phyloP scores from a whole-genome alignment of 345 rosid species.

The Conringia planisiliqua region DNA sequence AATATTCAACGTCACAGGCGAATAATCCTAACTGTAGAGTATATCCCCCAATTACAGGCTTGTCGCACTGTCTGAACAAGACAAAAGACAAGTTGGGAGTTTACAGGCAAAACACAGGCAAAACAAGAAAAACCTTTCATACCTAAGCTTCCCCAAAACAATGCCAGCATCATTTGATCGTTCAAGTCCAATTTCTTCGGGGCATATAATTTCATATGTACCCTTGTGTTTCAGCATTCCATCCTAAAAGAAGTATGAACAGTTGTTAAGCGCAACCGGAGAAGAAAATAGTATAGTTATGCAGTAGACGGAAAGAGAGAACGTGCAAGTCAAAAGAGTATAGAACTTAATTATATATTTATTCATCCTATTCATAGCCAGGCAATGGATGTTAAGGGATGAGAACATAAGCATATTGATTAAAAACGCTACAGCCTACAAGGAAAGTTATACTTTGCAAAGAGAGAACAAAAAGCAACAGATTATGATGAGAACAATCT shows the following conservation, averaged over 20 bases:
- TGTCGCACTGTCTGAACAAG: constrained; percentile 12
- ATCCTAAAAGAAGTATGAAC: constrained; percentile 48
- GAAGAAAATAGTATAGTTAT: not conserved
- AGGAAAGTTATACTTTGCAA: not conserved
- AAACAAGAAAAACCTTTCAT: constrained; percentile 13
- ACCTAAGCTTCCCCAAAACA: constrained; percentile 96
- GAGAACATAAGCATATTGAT: not conserved
- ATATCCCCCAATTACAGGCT: not conserved
- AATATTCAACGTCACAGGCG: not conserved
- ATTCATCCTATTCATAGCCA: not conserved
- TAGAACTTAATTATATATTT: not conserved
- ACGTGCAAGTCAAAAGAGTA: not conserved
- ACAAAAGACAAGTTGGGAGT: not conserved
- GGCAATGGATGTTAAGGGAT: not conserved
- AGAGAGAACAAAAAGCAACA: not conserved
- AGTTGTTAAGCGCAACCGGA: not conserved
- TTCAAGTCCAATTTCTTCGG: constrained; percentile 90
- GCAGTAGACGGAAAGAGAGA: constrained; percentile 12
- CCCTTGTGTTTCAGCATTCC: constrained; percentile 95
- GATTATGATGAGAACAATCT: not conserved
- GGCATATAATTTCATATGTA: constrained; percentile 87
- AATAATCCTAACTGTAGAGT: not conserved
- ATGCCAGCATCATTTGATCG: constrained; percentile 82
- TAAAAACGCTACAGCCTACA: constrained; percentile 9
- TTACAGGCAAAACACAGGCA: not conserved